Percentiles rank a stretch among this genome's conserved stretches.
These are phyloP conservation scores for Colletotrichum coccodes DNA, from an alignment of 2,329 filamentous ascomycete species.

Conservation along the genomic window DNA sequence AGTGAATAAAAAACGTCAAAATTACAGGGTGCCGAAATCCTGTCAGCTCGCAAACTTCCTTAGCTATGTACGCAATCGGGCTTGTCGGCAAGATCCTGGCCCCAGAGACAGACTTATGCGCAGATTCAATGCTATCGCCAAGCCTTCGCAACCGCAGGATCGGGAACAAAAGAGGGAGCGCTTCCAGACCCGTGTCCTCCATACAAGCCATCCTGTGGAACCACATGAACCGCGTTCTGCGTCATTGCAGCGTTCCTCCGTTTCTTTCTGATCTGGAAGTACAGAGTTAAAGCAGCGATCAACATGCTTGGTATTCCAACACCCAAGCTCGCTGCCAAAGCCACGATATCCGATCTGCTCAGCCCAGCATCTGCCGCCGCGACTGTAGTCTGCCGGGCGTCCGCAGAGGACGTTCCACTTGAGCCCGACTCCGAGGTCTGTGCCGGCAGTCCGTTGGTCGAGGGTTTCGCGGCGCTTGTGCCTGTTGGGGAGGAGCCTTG, in stretches of 20 bases:
- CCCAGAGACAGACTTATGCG: neutral
- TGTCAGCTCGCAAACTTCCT: too few species aligned
- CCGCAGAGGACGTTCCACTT: neutral
- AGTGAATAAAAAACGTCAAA: neutral
- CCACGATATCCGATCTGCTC: slow-evolving; percentile 39
- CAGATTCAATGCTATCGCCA: neutral
- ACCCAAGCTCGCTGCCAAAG: slow-evolving; percentile 38
- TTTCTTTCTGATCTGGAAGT: slow-evolving; percentile 34
- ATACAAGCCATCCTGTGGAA: neutral
- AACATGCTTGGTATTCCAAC: slow-evolving; percentile 46
- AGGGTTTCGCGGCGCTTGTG: neutral
- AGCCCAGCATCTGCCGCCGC: slow-evolving; percentile 30
- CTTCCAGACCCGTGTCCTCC: neutral
- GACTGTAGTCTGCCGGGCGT: neutral
- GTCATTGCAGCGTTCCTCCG: slow-evolving; percentile 20
- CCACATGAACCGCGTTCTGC: neutral
- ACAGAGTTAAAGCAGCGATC: slow-evolving; percentile 39
- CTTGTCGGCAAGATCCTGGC: too few species aligned
- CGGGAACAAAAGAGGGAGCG: neutral
- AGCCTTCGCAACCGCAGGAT: neutral
- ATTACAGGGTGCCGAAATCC: too few species aligned
- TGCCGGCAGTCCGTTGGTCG: neutral
- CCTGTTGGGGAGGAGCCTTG: neutral
- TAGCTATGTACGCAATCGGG: neutral
- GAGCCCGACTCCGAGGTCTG: neutral